Conservation (phyloP, 768 basidiomycete genomes). For the Sporobolomyces pararoseus region DNA sequence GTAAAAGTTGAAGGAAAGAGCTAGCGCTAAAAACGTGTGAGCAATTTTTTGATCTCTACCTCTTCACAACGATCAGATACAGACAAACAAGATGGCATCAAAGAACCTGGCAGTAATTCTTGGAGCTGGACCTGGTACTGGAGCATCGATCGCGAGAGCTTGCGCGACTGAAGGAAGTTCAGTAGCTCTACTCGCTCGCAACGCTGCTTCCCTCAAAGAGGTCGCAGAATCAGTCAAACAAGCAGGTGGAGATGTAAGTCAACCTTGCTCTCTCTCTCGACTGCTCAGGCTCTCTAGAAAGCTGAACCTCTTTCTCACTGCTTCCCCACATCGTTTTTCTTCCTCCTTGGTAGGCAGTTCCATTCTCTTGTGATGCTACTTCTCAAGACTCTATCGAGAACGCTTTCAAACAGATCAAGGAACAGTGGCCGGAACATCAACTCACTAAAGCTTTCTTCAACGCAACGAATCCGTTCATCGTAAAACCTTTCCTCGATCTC, state of each 20-base stretch:
- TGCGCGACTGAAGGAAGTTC: constrained; percentile 22
- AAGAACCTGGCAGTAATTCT: constrained; percentile 27
- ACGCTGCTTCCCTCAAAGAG: background rate
- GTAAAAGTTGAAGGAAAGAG: constrained; percentile 5
- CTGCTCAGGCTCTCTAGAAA: background rate
- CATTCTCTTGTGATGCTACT: constrained; percentile 42
- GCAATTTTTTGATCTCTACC: background rate
- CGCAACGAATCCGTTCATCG: constrained; percentile 36
- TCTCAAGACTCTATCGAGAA: constrained; percentile 19
- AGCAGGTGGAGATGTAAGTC: constrained; percentile 27
- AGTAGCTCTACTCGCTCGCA: constrained; percentile 45
- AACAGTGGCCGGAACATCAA: constrained; percentile 24
- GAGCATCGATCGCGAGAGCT: constrained; percentile 32
- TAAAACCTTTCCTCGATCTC: constrained; percentile 45
- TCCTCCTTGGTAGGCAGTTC: constrained; percentile 17
- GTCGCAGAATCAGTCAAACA: constrained; percentile 21
- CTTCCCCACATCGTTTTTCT: background rate
- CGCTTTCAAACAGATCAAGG: constrained; percentile 36
- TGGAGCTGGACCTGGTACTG: constrained; percentile 32
- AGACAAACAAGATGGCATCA: background rate
- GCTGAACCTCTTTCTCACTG: background rate
- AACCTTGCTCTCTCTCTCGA: background rate
- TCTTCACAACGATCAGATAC: background rate
- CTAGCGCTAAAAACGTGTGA: background rate
- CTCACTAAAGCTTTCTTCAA: constrained; percentile 42